These are phyloP conservation scores for Populus deltoides DNA, from an alignment of 345 rosid genomes.

Conservation along the genomic window DNA sequence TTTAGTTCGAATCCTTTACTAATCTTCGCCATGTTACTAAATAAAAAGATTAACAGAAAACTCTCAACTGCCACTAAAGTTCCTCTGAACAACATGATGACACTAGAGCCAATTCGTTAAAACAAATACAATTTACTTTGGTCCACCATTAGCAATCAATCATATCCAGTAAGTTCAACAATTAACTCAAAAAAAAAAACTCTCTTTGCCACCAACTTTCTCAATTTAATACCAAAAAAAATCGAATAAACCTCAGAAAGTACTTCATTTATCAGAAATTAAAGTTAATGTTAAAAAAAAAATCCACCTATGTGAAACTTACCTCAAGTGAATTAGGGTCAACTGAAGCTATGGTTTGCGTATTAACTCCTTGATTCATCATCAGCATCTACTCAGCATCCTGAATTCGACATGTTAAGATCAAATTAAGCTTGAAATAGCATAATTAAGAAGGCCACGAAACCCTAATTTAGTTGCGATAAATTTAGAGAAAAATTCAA, in stretches of 20 bases:
- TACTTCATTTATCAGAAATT: neutral
- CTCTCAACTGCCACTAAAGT: neutral
- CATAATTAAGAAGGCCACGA: neutral
- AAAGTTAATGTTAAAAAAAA: neutral
- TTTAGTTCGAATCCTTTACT: neutral
- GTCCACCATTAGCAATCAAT: neutral
- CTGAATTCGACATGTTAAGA: constrained; percentile 26
- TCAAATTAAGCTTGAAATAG: neutral
- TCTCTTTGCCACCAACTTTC: neutral
- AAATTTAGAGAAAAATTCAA: neutral
- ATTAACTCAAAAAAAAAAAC: neutral
- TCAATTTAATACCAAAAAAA: neutral
- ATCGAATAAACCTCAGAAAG: neutral
- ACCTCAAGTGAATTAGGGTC: constrained; percentile 79
- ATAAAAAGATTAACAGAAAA: neutral
- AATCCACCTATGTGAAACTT: neutral
- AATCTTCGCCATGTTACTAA: neutral
- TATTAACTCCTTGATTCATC: constrained; percentile 77
- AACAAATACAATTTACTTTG: neutral
- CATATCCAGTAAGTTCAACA: neutral
- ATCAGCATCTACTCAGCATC: constrained; percentile 45
- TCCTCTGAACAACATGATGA: neutral
- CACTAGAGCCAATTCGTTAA: constrained; percentile 1
- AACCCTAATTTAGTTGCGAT: constrained; percentile 27
- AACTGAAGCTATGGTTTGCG: constrained; percentile 51